Base-by-base conservation (phyloP, 2,329 filamentous ascomycete species). In the Colletotrichum liaoningense region DNA sequence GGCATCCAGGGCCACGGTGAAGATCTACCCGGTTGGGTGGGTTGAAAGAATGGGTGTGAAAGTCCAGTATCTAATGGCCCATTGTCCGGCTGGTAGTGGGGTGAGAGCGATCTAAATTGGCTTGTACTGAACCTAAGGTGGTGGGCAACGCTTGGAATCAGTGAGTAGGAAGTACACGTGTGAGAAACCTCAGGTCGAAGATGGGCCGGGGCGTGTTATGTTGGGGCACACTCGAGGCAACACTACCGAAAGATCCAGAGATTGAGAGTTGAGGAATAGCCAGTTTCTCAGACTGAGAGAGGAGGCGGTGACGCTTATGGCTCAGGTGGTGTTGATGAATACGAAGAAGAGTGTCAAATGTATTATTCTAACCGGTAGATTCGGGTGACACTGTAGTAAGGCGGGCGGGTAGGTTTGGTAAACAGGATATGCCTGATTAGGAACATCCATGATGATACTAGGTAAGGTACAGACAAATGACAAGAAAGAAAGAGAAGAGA, bases 141-240 rank as follows among this genome's bases (percentile, higher is more conserved):
- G 67, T 73, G 70, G 54, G 30, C 57, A 59, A 64, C n/a, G 38
- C 42, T 58, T 60, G 59, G 24, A 56, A 38, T 26, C 24, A 19
- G 52, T 30, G 35, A 54, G n/a, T 38, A 52, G 11, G 56, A 30
- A 35, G 33, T 35, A 35, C 33, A 35, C 33, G 33, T 35, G 33
- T 35, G 12, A 35, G 33, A 35, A 14, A n/a, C 28, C 54, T n/a
- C 30, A 35, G 26, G 49, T 33, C 30, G 9, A 65, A 55, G 52
- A 11, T 38, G 49, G 49, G 30, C 6, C 60, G 28, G 46, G 5
- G 12, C 22, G 14, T 26, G 16, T 9, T 11, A 38, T 54, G 24
- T 49, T 30, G 62, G 46, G 30, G n/a, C 28, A 38, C 24, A 24
- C 19, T 14, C 7, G 46, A 63, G 46, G 28, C 19, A 35, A 22